A percentile compares a stretch with the other conserved stretches of the same genome.
phyloP scores from a whole-genome alignment of 192 early-diverging fungal species.

The Entrophospora sp. region DNA sequence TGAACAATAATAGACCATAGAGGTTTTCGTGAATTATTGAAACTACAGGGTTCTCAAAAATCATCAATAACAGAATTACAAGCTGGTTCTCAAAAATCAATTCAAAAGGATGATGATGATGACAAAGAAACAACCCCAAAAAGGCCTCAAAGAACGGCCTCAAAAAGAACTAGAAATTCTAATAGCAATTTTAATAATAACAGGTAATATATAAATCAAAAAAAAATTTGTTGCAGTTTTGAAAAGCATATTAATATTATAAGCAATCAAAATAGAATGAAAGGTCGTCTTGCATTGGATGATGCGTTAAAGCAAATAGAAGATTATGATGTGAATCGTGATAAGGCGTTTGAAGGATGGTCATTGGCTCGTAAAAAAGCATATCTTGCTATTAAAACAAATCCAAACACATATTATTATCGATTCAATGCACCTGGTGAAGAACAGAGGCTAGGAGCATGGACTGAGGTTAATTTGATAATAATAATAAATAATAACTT shows the following conservation, averaged over 20 bases:
- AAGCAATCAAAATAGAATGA: conserved; percentile 58
- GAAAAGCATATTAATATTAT: background rate
- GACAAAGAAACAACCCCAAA: too few relatives aligned
- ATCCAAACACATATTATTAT: conserved; percentile 97
- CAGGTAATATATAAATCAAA: too few relatives aligned
- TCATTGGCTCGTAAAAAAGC: conserved; percentile 87
- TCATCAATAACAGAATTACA: too few relatives aligned
- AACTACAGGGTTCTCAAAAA: too few relatives aligned
- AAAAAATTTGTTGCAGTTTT: background rate
- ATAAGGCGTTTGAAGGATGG: conserved; percentile 94
- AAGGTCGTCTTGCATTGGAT: conserved; percentile 70
- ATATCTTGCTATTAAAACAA: conserved; percentile 86
- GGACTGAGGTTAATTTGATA: conserved; percentile 79
- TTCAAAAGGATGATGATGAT: too few relatives aligned
- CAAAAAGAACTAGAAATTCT: too few relatives aligned
- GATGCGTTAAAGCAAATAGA: conserved; percentile 84
- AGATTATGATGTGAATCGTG: conserved; percentile 65
- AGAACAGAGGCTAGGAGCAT: conserved; percentile 84
- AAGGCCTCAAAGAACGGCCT: too few relatives aligned
- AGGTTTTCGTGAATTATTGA: too few relatives aligned
- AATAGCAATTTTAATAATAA: too few relatives aligned
- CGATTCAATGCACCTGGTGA: conserved; percentile 96
- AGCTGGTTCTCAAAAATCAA: too few relatives aligned
- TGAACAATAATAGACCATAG: too few relatives aligned
- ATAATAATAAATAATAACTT: too few relatives aligned